These are phyloP conservation scores for Ascochyta koolunga DNA, from an alignment of 2,329 filamentous ascomycete species.

Conservation along the genomic window DNA sequence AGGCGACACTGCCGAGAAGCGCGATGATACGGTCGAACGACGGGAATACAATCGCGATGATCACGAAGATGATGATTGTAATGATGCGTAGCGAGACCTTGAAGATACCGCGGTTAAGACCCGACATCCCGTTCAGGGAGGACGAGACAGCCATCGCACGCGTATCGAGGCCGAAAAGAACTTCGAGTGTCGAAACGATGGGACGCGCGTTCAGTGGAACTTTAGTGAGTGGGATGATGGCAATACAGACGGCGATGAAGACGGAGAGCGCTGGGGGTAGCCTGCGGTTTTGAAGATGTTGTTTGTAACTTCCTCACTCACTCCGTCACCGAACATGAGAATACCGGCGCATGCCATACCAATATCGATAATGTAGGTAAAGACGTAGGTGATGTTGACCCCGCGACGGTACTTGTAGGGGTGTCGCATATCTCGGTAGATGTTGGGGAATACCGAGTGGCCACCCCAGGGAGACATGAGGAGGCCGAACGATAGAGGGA, in stretches of 20 bases:
- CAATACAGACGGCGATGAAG: slow-evolving; percentile 83
- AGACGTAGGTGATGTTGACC: slow-evolving; percentile 80
- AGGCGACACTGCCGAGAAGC: slow-evolving; percentile 85
- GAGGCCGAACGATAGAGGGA: slow-evolving; percentile 87
- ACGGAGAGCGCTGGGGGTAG: slow-evolving; percentile 78
- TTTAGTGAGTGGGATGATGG: slow-evolving; percentile 93
- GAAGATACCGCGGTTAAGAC: slow-evolving; percentile 62
- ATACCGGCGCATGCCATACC: slow-evolving; percentile 83
- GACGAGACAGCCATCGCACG: slow-evolving; percentile 59
- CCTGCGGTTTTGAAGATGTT: slow-evolving; percentile 79
- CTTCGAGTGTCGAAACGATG: slow-evolving; percentile 83
- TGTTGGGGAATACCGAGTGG: slow-evolving; percentile 81
- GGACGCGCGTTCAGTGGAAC: slow-evolving; percentile 89
- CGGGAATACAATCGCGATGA: slow-evolving; percentile 75
- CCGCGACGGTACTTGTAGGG: slow-evolving; percentile 80
- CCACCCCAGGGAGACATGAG: slow-evolving; percentile 84
- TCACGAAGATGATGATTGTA: slow-evolving; percentile 73
- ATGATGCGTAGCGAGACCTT: slow-evolving; percentile 69
- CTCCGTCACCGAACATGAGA: slow-evolving; percentile 93
- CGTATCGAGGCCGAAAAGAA: slow-evolving; percentile 74
- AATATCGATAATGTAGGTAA: slow-evolving; percentile 83
- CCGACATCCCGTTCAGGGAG: slow-evolving; percentile 59
- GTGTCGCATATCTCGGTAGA: slow-evolving; percentile 78
- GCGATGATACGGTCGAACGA: slow-evolving; percentile 90
- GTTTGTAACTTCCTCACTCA: slow-evolving; percentile 86